These are phyloP conservation scores for Diutina rugosa DNA, from an alignment of 1,139 yeast species.

Conservation along the genomic window DNA sequence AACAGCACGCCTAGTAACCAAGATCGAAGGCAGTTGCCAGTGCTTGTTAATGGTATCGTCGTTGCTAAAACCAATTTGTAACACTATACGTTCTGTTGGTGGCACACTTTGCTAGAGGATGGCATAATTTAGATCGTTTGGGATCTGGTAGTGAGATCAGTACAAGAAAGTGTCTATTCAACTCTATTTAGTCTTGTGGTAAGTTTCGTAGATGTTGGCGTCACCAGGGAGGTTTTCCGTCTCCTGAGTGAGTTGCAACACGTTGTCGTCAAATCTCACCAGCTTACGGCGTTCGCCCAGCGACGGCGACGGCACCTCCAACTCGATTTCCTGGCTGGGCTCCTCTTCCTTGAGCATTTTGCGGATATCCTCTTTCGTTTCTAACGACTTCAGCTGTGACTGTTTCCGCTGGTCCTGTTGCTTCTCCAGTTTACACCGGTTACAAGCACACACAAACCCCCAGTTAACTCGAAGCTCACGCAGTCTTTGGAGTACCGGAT, in stretches of 20 bases:
- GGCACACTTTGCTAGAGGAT: too few species aligned
- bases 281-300: slow-evolving; percentile 45
- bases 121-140: too few species aligned
- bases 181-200: neutral
- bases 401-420: slow-evolving; percentile 22
- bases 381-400: neutral
- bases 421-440: slow-evolving; percentile 49
- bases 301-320: slow-evolving; percentile 25
- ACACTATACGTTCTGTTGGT: too few species aligned
- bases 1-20: too few species aligned
- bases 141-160: too few species aligned
- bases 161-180: too few species aligned
- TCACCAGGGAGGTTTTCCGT: slow-evolving; percentile 1
- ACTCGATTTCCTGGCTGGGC: slow-evolving; percentile 34
- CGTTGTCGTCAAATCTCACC: slow-evolving; percentile 60
- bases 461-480: slow-evolving; percentile 61
- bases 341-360: slow-evolving; percentile 30
- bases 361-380: slow-evolving; percentile 17
- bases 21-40: too few species aligned
- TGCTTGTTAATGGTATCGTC: too few species aligned
- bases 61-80: too few species aligned
- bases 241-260: slow-evolving; percentile 8
- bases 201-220: neutral
- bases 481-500: slow-evolving; percentile 51
- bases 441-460: slow-evolving; percentile 71